Base-by-base conservation (phyloP, 306 rosid genomes). In the Luffa aegyptiaca region DNA sequence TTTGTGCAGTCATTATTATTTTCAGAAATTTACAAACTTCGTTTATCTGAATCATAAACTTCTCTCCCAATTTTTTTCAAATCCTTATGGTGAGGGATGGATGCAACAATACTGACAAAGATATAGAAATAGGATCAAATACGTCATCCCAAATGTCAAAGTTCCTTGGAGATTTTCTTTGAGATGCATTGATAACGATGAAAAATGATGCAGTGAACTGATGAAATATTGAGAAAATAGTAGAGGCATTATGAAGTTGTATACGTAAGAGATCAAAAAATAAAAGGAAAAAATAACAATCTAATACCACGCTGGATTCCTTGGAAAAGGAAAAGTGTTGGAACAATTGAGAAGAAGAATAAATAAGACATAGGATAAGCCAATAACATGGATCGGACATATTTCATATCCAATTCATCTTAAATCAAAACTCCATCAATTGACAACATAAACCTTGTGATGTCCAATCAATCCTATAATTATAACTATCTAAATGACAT, bases 171-270 rank as follows among this genome's bases (percentile, higher is more conserved):
- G 73, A 65, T 17, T 37, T 65, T 35, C 10, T 35, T 63, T 36
- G 21, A 36, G 71, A 36, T 6, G 71, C 71, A 64, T 14, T 0
- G 16, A 35, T 26, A 64, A 62, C 12, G 42, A 11, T 31, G 69
- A 5, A 4, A 31, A 11, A 33, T 62, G 68, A 33, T 62, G 68
- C 41, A 61, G 39, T 2, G 12, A 61, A 61, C 68, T 68, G 6
- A 68, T 68, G 74, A 68, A 68, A 68, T 9, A 68, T 68, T 68
- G 75, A 68, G 8, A 68, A 42, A 37, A 68, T 68, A 68, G 4
- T 1, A n/a, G 17, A 68, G 51, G 3, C 21, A 65, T 16, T 6
- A 37, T 37, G 46, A 65, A 65, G 73, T 17, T 39, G 73, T 65
- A 65, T 9, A 17, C 2, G 31, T 18, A 65, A 48, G 49, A 65